Evolutionary conservation across 2,329 filamentous ascomycete genomes (phyloP).

Genomic region (Venturia carpophila): DNA sequence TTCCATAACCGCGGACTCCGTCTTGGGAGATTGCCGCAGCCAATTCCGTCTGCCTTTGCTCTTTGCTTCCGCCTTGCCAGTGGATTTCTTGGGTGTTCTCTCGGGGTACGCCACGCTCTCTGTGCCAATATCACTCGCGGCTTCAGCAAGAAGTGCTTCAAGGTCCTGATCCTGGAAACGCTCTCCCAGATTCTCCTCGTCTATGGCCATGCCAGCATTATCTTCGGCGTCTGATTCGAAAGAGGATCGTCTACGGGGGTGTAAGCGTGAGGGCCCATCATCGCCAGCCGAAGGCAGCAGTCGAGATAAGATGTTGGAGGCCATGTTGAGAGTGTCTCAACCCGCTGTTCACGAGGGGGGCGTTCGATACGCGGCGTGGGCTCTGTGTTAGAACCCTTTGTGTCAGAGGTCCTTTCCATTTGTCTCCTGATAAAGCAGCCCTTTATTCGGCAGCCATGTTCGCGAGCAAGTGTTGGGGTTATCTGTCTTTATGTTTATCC

Average conservation of each 20-base stretch:
- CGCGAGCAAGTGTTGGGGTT: background rate
- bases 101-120: slow-evolving; percentile 33
- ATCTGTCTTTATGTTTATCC: background rate
- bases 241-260: slow-evolving; percentile 33
- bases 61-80: background rate
- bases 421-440: background rate
- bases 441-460: slow-evolving; percentile 1
- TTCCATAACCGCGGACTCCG: slow-evolving; percentile 20
- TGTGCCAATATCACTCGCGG: slow-evolving; percentile 40
- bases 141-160: slow-evolving; percentile 48
- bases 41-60: slow-evolving; percentile 32
- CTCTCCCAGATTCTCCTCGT: slow-evolving; percentile 43
- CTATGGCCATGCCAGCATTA: slow-evolving; percentile 41
- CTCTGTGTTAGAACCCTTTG: background rate
- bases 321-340: slow-evolving; percentile 31
- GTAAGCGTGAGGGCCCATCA: slow-evolving; percentile 32
- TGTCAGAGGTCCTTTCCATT: slow-evolving; percentile 8
- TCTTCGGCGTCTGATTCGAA: slow-evolving; percentile 40
- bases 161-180: slow-evolving; percentile 50
- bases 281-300: slow-evolving; percentile 43
- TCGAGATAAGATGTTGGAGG: slow-evolving; percentile 47
- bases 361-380: background rate
- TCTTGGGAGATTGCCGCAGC: slow-evolving; percentile 28
- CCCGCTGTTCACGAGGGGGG: slow-evolving; percentile 16
- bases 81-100: background rate